Evolutionary conservation across 2,329 filamentous ascomycete genomes (phyloP), one percentile per base, ranked within the genome.

Genomic region (Blumeria graminis): DNA sequence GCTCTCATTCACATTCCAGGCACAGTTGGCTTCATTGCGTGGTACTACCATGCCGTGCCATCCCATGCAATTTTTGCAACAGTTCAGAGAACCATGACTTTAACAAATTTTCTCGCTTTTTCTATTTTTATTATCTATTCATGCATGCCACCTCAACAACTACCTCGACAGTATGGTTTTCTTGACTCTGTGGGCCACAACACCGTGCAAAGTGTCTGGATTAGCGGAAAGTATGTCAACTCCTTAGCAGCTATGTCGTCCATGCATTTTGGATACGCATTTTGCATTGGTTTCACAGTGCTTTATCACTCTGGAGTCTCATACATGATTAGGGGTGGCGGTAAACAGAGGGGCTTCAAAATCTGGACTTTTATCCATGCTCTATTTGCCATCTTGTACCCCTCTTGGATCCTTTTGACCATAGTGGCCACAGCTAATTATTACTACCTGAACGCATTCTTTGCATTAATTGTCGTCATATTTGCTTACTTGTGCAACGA

Each of bases 21-120:
- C 16, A 78, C 75, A 45, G 75, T 79, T 57, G 74, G 76, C 56
- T 81, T 80, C 65, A 75, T 81, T 55, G 77, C 74, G 46, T 81
- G 76, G 73, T 81, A 78, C 66, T 81, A 80, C 66, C 76, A 76
- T 64, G 71, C 74, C 45, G 76, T 77, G 3, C 73, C 74, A 3
- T 72, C 69, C 1, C 71, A 73, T 63, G 59, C 67, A 13, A 68
- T 69, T 4, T 75, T 74, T 60, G 69, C 72, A 18, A 63, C 66
- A 0, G 70, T 71, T 46, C 71, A 73, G 34, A 68, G 73, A 33
- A 74, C 73, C 10, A 70, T 75, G 66, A 75, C 72, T 6, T 67
- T 76, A 22, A 74, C 73, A 58, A 76, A 77, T 64, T 71, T 77
- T 62, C 66, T 72, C 60, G 72, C 74, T 52, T 76, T 76, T 63